These are phyloP conservation scores for Lactarius hengduanensis DNA, from an alignment of 768 basidiomycete species.

Conservation along the genomic window DNA sequence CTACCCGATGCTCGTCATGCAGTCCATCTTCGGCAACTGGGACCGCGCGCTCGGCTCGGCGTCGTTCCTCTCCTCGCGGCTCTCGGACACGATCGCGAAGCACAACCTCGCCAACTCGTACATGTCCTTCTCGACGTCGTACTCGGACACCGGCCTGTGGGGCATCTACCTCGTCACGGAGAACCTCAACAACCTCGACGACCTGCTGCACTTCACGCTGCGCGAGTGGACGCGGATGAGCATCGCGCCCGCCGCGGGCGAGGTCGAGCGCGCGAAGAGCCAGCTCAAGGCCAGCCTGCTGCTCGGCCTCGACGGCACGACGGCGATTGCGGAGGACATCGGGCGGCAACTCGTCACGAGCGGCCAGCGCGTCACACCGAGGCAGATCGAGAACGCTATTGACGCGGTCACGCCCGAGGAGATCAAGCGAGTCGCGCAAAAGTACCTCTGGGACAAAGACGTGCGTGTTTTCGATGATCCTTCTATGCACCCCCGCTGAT, in stretches of 20 bases:
- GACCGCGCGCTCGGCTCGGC: constrained; percentile 93
- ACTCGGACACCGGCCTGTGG: constrained; percentile 99
- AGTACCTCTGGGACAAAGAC: constrained; percentile 97
- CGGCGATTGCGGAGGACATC: constrained; percentile 96
- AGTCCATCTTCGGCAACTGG: constrained; percentile 99
- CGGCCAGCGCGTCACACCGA: constrained; percentile 84
- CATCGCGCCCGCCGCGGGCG: constrained; percentile 60
- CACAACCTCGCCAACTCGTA: constrained; percentile 98
- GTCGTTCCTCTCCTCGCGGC: constrained; percentile 83
- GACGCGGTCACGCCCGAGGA: constrained; percentile 86
- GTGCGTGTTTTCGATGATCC: constrained; percentile 43
- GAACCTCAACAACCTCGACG: constrained; percentile 92
- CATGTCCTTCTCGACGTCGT: constrained; percentile 99
- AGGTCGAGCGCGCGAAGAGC: constrained; percentile 95
- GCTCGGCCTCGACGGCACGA: constrained; percentile 91
- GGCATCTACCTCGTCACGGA: constrained; percentile 97
- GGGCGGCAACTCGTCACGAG: constrained; percentile 96
- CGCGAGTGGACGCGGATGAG: constrained; percentile 97
- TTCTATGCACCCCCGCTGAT: background rate
- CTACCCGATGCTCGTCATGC: constrained; percentile 99
- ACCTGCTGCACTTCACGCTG: constrained; percentile 90
- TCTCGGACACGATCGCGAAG: constrained; percentile 85
- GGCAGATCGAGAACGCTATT: constrained; percentile 90
- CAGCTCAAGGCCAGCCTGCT: constrained; percentile 95
- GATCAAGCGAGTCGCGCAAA: constrained; percentile 92